Evolutionary conservation across 2,329 filamentous ascomycete genomes (phyloP).

Genomic region (Fusarium nisikadoi): DNA sequence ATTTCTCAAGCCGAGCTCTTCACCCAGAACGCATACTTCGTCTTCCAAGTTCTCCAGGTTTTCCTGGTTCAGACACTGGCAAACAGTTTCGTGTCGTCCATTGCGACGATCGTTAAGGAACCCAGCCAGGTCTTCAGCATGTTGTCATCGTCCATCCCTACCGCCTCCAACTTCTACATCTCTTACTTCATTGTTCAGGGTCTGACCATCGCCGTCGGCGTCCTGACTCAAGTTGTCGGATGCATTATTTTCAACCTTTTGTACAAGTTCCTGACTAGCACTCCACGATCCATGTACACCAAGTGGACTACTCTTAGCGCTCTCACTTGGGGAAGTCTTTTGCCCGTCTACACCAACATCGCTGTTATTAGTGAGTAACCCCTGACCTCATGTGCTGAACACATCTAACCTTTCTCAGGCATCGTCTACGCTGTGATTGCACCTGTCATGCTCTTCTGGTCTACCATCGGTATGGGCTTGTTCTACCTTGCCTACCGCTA

Average conservation of each 20-base stretch:
- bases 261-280: conserved; percentile 78
- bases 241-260: conserved; percentile 75
- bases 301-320: conserved; percentile 76
- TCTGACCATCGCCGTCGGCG: conserved; percentile 77
- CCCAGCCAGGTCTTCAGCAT: conserved; percentile 71
- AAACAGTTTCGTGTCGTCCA: conserved; percentile 78
- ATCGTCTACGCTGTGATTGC: conserved; percentile 88
- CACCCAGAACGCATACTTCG: conserved; percentile 92
- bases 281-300: conserved; percentile 80
- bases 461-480: conserved; percentile 77
- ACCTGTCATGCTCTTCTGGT: conserved; percentile 83
- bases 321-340: conserved; percentile 80
- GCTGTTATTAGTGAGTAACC: conserved; percentile 69
- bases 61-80: conserved; percentile 88
- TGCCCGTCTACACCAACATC: conserved; percentile 80
- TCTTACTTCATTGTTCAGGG: conserved; percentile 90
- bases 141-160: conserved; percentile 79
- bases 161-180: conserved; percentile 92
- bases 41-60: conserved; percentile 91
- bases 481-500: conserved; percentile 90
- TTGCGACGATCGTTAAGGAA: conserved; percentile 69
- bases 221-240: conserved; percentile 74
- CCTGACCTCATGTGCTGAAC: no score
- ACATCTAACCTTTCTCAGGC: conserved; percentile 49
- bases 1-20: conserved; percentile 84